Base-by-base conservation (phyloP, 805 yeast genomes). In the Torulaspora gathmanii region DNA sequence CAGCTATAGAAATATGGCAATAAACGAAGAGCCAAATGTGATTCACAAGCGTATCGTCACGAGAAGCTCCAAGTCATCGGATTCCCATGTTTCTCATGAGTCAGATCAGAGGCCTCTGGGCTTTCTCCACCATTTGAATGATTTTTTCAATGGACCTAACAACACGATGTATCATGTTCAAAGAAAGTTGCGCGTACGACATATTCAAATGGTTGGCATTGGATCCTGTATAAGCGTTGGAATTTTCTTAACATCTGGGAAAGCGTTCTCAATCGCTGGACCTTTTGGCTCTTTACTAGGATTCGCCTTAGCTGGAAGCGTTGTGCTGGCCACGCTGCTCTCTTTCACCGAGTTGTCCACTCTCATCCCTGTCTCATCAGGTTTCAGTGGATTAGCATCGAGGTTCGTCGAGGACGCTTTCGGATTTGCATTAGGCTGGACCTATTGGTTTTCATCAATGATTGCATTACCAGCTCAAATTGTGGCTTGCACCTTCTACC, bases 201-300 rank as follows among this genome's bases (percentile, higher is more conserved):
- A 79, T 55, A 63, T 82, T 48, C 84, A 80, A 59, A 74, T 80
- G 78, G 77, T 82, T 43, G 79, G 86, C 28, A 72, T 80, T 36
- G 85, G 84, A 16, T 80, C 83, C n/a, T 71, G 81, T 35, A 73
- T 81, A 27, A 84, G 86, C 46, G 80, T 83, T 0, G 85, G 83
- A 33, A 64, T 80, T 47, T 80, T 80, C 49, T 69, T 80, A 44
- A 82, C 83, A 16, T 71, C 80, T 6, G 82, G 83, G n/a, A 68
- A 69, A 37, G 79, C 82, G 1, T 70, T 81, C 43, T 55, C 66
- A 4, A 66, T 69, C 27, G 82, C 80, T 47, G 87, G 87, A 15
- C 83, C 85, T 0, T 67, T 69, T 15, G 69, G 72, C 22, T 54
- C 73, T 19, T 60, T 82, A 37, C 64, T 84, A 25, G 78, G 86